These are phyloP conservation scores for Metschnikowia similis DNA, from an alignment of 805 yeast species.

Conservation along the genomic window DNA sequence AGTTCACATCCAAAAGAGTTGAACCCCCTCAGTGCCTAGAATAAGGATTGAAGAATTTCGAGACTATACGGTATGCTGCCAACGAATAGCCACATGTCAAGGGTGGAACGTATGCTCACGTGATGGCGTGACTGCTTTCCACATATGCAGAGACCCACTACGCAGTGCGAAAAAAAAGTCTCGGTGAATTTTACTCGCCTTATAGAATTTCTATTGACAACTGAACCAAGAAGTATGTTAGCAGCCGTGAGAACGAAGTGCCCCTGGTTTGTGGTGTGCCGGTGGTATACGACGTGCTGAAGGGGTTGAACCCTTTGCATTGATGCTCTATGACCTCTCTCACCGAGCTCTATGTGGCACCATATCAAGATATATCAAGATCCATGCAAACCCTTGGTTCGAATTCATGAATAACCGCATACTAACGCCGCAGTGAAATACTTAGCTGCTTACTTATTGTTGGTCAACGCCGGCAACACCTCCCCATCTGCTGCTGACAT, in stretches of 20 bases:
- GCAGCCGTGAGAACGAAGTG: not conserved
- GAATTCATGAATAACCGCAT: slow-evolving; percentile 2
- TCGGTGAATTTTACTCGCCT: slow-evolving; percentile 4
- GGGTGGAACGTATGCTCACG: slow-evolving; percentile 3
- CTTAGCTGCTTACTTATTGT: slow-evolving; percentile 46
- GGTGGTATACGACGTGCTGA: no score
- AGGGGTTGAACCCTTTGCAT: no score
- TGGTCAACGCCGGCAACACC: slow-evolving; percentile 44
- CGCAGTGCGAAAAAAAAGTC: slow-evolving; percentile 12
- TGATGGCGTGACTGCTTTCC: slow-evolving; percentile 14
- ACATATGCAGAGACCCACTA: slow-evolving; percentile 5
- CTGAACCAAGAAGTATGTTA: slow-evolving; percentile 16
- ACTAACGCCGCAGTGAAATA: slow-evolving; percentile 38
- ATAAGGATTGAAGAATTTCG: no score
- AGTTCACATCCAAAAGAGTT: no score
- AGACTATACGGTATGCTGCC: not conserved
- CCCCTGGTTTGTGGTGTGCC: not conserved
- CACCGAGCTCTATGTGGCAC: not conserved
- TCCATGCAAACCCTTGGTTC: not conserved
- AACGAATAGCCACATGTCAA: not conserved
- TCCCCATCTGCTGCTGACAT: slow-evolving; percentile 42
- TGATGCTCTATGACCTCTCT: not conserved
- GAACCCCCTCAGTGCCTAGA: no score
- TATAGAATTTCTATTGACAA: slow-evolving; percentile 5
- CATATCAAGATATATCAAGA: not conserved